Evolutionary conservation across 148 eudicot species (phyloP).

Genomic region (Cornus kousa): DNA sequence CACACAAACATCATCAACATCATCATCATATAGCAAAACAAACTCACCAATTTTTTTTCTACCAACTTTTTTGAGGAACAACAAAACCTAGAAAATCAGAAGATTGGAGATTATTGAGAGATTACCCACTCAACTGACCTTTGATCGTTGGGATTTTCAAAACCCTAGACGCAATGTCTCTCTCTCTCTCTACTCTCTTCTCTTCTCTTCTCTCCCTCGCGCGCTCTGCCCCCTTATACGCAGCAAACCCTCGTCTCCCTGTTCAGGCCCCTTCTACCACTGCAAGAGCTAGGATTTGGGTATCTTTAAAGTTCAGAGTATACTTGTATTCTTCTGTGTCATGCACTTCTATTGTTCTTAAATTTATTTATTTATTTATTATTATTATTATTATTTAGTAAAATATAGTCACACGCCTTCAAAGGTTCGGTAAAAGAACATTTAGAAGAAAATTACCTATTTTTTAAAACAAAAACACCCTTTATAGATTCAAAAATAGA

Average conservation of each 20-base stretch:
- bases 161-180: conserved; percentile 3
- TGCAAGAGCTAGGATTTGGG: too few relatives aligned
- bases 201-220: not conserved
- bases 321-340: too few relatives aligned
- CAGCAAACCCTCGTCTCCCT: not conserved
- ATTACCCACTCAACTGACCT: conserved; percentile 15
- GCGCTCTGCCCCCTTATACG: not conserved
- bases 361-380: too few relatives aligned
- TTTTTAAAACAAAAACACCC: too few relatives aligned
- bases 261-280: too few relatives aligned
- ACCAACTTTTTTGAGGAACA: not conserved
- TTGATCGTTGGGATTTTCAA: not conserved
- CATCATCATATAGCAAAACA: conserved; percentile 31
- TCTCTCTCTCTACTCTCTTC: not conserved
- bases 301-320: too few relatives aligned
- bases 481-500: too few relatives aligned
- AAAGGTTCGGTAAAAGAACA: too few relatives aligned
- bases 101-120: not conserved
- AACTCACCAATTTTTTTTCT: conserved; percentile 25
- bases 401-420: too few relatives aligned
- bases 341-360: too few relatives aligned
- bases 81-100: conserved; percentile 5
- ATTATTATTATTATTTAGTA: too few relatives aligned
- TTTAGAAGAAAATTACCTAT: too few relatives aligned
- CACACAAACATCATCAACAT: conserved; percentile 58